Percentiles rank a stretch among this genome's conserved stretches.
phyloP scores from a whole-genome alignment of 208 protist species.

The Jaenimonas drosophilae region DNA sequence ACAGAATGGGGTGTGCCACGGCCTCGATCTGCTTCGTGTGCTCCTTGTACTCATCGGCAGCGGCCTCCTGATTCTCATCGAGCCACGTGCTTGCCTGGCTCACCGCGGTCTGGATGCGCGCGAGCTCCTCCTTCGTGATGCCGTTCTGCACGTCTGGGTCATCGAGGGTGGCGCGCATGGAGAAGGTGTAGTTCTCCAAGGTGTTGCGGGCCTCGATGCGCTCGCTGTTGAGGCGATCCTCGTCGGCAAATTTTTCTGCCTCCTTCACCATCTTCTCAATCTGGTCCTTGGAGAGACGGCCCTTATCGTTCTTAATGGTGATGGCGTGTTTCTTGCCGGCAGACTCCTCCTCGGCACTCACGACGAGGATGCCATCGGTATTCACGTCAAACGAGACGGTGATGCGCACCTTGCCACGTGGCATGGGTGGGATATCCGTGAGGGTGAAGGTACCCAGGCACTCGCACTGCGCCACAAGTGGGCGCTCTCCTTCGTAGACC shows the following conservation, averaged over 20 bases:
- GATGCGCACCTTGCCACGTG: conserved; percentile 94
- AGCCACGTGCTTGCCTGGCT: conserved; percentile 45
- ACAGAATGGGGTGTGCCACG: conserved; percentile 90
- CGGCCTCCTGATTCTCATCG: conserved; percentile 39
- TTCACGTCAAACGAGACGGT: conserved; percentile 99
- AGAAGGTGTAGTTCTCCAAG: conserved; percentile 86
- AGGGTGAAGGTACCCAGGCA: conserved; percentile 94
- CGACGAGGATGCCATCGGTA: conserved; percentile 96
- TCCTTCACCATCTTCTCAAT: conserved; percentile 95
- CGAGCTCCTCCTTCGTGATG: conserved; percentile 25
- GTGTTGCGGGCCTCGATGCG: conserved; percentile 89
- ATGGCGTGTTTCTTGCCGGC: conserved; percentile 83
- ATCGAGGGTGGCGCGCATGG: conserved; percentile 49
- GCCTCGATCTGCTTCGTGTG: conserved; percentile 89
- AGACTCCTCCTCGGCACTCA: conserved; percentile 91
- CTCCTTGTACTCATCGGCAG: conserved; percentile 92
- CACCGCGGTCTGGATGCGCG: conserved; percentile 39
- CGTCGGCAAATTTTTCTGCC: conserved; percentile 89
- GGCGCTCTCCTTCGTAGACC: conserved; percentile 93
- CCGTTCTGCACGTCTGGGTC: conserved; percentile 42
- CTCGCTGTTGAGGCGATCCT: conserved; percentile 83
- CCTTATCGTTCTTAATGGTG: conserved; percentile 96
- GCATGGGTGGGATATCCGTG: conserved; percentile 62
- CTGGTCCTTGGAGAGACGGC: conserved; percentile 91
- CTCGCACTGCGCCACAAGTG: conserved; percentile 89